phyloP scores from a whole-genome alignment of 768 basidiomycete species.

The Leccinum sublutescens region DNA sequence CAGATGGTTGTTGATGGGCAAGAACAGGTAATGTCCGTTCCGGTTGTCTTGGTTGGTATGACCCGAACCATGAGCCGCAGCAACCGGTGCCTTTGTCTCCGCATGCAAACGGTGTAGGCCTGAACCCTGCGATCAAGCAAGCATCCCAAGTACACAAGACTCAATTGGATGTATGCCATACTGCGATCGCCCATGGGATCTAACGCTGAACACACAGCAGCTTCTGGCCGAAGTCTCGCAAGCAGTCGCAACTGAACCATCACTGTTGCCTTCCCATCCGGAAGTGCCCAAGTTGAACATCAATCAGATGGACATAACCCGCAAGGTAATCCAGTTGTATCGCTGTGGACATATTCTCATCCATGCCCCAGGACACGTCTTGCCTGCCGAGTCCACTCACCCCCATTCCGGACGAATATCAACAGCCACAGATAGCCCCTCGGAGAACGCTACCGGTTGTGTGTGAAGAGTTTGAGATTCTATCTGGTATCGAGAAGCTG shows the following conservation, averaged over 20 bases:
- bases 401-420: slow-evolving; percentile 13
- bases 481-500: slow-evolving; percentile 48
- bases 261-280: slow-evolving; percentile 25
- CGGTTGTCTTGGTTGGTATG: neutral
- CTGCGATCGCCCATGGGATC: slow-evolving; percentile 10
- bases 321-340: slow-evolving; percentile 14
- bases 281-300: slow-evolving; percentile 22
- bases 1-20: slow-evolving; percentile 18
- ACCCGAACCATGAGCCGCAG: slow-evolving; percentile 9
- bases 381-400: slow-evolving; percentile 25
- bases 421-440: neutral
- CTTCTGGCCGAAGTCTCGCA: slow-evolving; percentile 30
- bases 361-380: slow-evolving; percentile 14
- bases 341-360: slow-evolving; percentile 1
- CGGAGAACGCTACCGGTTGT: slow-evolving; percentile 27
- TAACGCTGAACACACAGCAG: slow-evolving; percentile 21
- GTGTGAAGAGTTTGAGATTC: slow-evolving; percentile 43
- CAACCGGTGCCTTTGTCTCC: neutral
- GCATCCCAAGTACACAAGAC: slow-evolving; percentile 17
- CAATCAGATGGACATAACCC: neutral
- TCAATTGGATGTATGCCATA: slow-evolving; percentile 29
- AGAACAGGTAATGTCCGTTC: slow-evolving; percentile 22
- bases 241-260: slow-evolving; percentile 30
- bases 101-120: neutral
- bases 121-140: slow-evolving; percentile 16